Evolutionary conservation across 257 asterid species (phyloP), one percentile per base, ranked within the genome.

Genomic region (Capsicum chinense): DNA sequence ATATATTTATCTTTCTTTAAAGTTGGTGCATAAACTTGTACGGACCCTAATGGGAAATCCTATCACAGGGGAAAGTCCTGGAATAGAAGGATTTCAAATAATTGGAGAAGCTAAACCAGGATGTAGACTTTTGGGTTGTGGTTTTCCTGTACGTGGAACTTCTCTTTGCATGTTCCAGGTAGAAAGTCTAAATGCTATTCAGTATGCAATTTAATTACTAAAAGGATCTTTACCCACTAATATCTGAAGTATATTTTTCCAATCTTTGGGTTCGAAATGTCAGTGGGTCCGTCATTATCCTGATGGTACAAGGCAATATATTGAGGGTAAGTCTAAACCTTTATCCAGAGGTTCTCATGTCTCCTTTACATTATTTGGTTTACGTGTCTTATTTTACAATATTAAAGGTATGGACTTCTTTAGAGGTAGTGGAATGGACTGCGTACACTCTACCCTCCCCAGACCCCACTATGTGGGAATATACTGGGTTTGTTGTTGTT

Each of bases 261-360:
- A 69, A 80, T 56, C 58, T 58, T 90, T 81, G 71, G 67, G 83
- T 69, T 83, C 86, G 78, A 42, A 80, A 87, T 84, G 69, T 85
- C 86, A 97, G 99, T 97, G 99, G 99, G 97, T 97, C 92, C 99
- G 98, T 56, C 98, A 93, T 93, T 90, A 93, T 93, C 98, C 96
- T 4, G 99, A 97, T 79, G 99, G 99, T 79, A 97, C 99, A 57
- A 90, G 97, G 91, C 98, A 97, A 88, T 92, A 92, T 86, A 95
- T 97, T 54, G 99, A 97, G 85, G 99, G 99, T 93, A 88, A 87
- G 85, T 68, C 66, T 83, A 83, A 83, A 79, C 56, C 44, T 79
- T 81, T 39, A 83, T 79, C 26, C 10, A 79, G 62, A 59, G 80
- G 83, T 35, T 79, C 56, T 60, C 50, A 35, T 66, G 52, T 33